phyloP scores from a whole-genome alignment of 164 flowering plant genomes.

The Berberis thunbergii region DNA sequence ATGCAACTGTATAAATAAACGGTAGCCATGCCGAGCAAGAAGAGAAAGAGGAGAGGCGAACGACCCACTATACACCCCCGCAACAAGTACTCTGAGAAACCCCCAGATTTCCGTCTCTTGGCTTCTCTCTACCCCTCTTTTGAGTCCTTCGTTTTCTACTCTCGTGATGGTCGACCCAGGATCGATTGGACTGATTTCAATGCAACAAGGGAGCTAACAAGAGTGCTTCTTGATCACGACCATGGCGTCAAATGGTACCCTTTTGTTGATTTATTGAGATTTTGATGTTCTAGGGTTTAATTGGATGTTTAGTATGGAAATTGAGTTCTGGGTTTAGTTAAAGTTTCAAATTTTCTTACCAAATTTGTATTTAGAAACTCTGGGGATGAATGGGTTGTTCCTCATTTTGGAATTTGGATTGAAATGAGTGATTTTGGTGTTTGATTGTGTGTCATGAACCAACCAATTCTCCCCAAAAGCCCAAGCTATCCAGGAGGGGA shows the following conservation, averaged over 20 bases:
- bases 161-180: constrained; percentile 49
- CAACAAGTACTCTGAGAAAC: constrained; percentile 69
- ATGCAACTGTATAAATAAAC: background rate
- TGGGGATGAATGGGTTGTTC: too few species aligned
- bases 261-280: background rate
- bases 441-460: too few species aligned
- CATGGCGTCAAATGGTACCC: constrained; percentile 63
- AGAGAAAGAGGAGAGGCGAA: constrained; percentile 21
- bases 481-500: too few species aligned
- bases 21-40: constrained; percentile 37
- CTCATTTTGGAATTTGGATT: too few species aligned
- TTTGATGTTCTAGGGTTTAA: background rate
- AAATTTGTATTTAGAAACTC: too few species aligned
- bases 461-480: too few species aligned
- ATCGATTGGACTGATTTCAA: constrained; percentile 96
- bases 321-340: background rate
- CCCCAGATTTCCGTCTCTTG: constrained; percentile 64
- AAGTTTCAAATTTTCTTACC: background rate
- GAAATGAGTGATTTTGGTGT: too few species aligned
- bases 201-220: constrained; percentile 88
- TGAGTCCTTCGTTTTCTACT: constrained; percentile 51
- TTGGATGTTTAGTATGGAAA: background rate
- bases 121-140: constrained; percentile 83
- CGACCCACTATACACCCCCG: constrained; percentile 58
- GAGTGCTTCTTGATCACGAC: constrained; percentile 72